phyloP scores from a whole-genome alignment of 495 filamentous ascomycete species.

The Rostrohypoxylon terebratum region DNA sequence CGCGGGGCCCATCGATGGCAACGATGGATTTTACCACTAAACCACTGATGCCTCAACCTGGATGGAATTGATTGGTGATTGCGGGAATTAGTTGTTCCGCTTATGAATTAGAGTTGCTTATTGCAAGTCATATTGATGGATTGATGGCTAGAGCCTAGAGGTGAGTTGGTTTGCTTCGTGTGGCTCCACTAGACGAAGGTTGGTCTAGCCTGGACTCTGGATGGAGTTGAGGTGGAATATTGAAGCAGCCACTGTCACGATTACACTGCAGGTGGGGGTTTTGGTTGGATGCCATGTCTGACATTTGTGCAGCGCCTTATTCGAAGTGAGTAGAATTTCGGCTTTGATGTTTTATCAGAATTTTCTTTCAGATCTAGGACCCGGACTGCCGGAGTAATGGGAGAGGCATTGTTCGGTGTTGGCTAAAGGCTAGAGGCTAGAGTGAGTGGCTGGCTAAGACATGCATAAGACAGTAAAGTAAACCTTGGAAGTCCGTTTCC shows the following conservation, averaged over 20 bases:
- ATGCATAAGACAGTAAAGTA: neutral
- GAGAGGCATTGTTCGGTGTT: neutral
- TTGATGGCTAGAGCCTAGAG: neutral
- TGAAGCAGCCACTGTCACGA: neutral
- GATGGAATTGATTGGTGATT: too few relatives aligned
- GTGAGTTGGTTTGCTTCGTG: neutral
- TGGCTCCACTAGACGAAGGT: neutral
- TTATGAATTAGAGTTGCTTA: neutral
- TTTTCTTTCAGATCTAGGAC: too few relatives aligned
- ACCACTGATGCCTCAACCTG: slow-evolving; percentile 58
- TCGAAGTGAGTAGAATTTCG: neutral
- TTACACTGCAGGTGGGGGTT: neutral
- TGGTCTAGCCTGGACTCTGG: neutral
- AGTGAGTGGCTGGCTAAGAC: neutral
- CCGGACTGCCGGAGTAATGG: too few relatives aligned
- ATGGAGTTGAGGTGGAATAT: neutral
- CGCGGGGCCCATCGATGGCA: slow-evolving; percentile 65
- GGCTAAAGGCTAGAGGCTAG: too few relatives aligned
- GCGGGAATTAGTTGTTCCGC: neutral
- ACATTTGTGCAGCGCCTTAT: neutral
- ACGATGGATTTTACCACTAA: slow-evolving; percentile 67
- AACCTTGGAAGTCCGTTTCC: neutral
- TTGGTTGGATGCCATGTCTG: neutral
- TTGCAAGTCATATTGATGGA: neutral
- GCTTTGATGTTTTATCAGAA: too few relatives aligned